Base-by-base conservation (phyloP, 257 asterid species). In the Echium plantagineum region DNA sequence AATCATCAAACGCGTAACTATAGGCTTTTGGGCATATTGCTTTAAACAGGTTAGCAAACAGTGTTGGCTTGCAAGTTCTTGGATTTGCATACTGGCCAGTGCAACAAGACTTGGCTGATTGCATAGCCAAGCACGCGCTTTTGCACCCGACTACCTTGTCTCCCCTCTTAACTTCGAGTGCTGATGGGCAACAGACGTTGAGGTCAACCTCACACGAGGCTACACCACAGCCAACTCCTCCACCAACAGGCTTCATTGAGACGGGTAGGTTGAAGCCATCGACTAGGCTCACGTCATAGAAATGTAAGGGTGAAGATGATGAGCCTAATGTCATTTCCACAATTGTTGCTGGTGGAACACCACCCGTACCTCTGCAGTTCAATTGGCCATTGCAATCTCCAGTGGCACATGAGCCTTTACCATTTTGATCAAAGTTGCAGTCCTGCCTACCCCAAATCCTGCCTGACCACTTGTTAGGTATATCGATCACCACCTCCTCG, bases 321-420 rank as follows among this genome's bases (percentile, higher is more conserved):
- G 94, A 16, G 6, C 98, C 98, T 3, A 91, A 66, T 2, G 98
- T 91, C 98, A 91, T 91, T 71, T 91, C 98, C 60, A 91, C 98
- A 68, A 91, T 84, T 9, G 96, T 88, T n/a, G 95, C 94, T 0
- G 98, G 98, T 9, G 96, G 96, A 8, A 9, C 62, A 17, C 96
- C 98, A 3, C 94, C 94, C 38, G 63, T 4, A 12, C 98, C 98
- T 26, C 48, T 67, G 78, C 98, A 91, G 10, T 63, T 80, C 30
- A 88, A 70, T 61, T 73, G 83, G 55, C 93, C 86, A 9, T 77
- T 53, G 49, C 98, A 91, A 61, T 84, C 96, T 32, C 96, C 98
- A 0, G 98, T 85, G 61, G 72, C 81, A 22, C 98, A 91, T 0
- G 81, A 65, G 49, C 98, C 98, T 22, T 72, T 72, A 7, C 89